Percentiles rank a stretch among this genome's conserved stretches.
Conservation (phyloP, 768 basidiomycete species). For the Cyathus striatus region DNA sequence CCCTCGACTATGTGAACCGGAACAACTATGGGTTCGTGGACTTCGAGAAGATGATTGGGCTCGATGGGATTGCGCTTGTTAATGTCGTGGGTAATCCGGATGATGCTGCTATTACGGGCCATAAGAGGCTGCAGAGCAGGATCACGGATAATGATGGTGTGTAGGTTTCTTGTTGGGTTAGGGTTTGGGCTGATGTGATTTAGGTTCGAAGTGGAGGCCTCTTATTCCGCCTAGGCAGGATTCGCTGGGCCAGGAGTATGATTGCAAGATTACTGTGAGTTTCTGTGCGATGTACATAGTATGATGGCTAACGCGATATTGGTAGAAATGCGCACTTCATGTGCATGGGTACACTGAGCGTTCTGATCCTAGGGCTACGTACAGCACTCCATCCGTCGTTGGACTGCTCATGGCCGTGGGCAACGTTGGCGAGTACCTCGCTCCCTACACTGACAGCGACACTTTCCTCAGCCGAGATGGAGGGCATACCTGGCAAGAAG, state of each 20-base stretch:
- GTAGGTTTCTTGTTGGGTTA: constrained; percentile 11
- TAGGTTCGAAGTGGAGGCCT: constrained; percentile 85
- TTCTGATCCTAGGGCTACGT: constrained; percentile 84
- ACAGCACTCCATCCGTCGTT: constrained; percentile 86
- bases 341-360: constrained; percentile 97
- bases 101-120: constrained; percentile 64
- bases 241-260: constrained; percentile 68
- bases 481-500: constrained; percentile 97
- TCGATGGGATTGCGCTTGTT: constrained; percentile 93
- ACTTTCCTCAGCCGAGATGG: constrained; percentile 96
- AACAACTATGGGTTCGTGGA: constrained; percentile 85
- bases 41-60: constrained; percentile 95
- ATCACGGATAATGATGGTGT: constrained; percentile 97
- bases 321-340: constrained; percentile 79
- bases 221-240: constrained; percentile 71
- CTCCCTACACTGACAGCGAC: constrained; percentile 80
- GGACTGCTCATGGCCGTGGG: constrained; percentile 96
- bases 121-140: constrained; percentile 73
- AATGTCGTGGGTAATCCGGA: constrained; percentile 84
- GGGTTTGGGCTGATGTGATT: constrained; percentile 3
- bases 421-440: constrained; percentile 84
- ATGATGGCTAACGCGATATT: too few relatives aligned
- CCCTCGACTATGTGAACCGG: constrained; percentile 87
- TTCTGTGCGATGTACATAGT: too few relatives aligned
- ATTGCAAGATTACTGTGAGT: constrained; percentile 62